Evolutionary conservation across 148 eudicot species (phyloP).

Genomic region (Rhododendron simsii): DNA sequence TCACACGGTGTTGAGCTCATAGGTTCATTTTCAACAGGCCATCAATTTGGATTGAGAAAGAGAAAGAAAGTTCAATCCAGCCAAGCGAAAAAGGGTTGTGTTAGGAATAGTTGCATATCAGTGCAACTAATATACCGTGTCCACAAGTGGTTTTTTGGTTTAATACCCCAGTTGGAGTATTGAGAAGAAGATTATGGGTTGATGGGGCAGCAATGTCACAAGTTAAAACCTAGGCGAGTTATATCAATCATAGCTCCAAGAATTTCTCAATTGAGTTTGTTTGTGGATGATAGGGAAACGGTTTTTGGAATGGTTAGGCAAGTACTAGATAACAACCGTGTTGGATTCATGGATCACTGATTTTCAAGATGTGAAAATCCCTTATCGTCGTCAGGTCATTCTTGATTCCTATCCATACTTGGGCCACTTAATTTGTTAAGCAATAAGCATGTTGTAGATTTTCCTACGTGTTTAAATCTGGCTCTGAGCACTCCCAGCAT

Average conservation of each 20-base stretch:
- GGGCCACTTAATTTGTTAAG: no score
- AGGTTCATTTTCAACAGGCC: no score
- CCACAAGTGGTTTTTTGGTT: no score
- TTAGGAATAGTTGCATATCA: neutral
- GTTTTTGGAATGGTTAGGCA: neutral
- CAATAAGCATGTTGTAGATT: no score
- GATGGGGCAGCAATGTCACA: neutral
- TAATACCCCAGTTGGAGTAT: no score
- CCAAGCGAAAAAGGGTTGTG: neutral
- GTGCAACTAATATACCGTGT: no score
- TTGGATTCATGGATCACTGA: neutral
- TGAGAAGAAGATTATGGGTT: neutral
- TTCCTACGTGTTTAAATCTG: neutral
- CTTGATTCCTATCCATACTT: no score
- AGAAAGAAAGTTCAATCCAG: neutral
- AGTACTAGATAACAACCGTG: neutral
- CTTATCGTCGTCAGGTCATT: neutral
- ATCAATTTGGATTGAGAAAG: neutral
- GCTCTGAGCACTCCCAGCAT: neutral
- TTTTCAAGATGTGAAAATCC: neutral
- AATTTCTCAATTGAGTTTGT: neutral
- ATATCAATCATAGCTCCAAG: neutral
- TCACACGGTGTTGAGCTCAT: no score
- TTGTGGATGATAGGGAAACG: neutral
- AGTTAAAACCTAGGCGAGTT: neutral